A percentile compares a stretch with the other conserved stretches of the same genome.
Conservation (phyloP, 1,139 yeast species). For the Nadsonia starkeyi-henricii region DNA sequence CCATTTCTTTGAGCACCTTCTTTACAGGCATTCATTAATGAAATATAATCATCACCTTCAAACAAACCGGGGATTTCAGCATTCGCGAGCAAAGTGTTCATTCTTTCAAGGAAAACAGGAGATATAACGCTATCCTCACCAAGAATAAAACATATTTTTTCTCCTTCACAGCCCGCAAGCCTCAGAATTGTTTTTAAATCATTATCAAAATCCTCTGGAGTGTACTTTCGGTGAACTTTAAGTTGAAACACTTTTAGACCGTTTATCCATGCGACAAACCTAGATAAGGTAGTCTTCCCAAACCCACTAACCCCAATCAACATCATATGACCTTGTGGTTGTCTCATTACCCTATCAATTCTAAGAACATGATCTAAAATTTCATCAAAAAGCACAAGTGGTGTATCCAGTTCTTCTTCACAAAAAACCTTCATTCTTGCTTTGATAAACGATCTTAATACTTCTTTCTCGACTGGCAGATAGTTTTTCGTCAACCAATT, state of each 20-base stretch:
- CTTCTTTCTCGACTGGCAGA: constrained; percentile 38
- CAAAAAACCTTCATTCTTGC: constrained; percentile 60
- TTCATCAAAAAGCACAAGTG: constrained; percentile 54
- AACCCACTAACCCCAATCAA: constrained; percentile 76
- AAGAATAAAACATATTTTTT: constrained; percentile 55
- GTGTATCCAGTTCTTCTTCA: constrained; percentile 51
- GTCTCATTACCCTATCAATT: constrained; percentile 70
- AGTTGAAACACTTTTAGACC: constrained; percentile 55
- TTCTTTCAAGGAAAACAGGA: constrained; percentile 71
- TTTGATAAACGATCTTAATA: constrained; percentile 39
- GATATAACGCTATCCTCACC: constrained; percentile 73
- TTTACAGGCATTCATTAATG: constrained; percentile 42
- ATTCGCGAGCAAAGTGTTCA: constrained; percentile 85
- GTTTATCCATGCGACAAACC: constrained; percentile 87
- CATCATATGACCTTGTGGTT: constrained; percentile 83
- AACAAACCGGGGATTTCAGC: constrained; percentile 88
- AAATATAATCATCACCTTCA: constrained; percentile 53
- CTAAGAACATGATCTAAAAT: constrained; percentile 62
- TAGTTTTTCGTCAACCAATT: constrained; percentile 63
- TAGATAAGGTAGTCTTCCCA: constrained; percentile 65
- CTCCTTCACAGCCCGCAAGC: constrained; percentile 40
- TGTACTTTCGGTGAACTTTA: constrained; percentile 40
- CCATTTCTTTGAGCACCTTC: constrained; percentile 52
- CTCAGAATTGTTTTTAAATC: constrained; percentile 43
- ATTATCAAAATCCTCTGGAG: constrained; percentile 51